Evolutionary conservation across 225 moss, liverwort and hornwort genomes (phyloP).

Genomic region (Asterella californica): DNA sequence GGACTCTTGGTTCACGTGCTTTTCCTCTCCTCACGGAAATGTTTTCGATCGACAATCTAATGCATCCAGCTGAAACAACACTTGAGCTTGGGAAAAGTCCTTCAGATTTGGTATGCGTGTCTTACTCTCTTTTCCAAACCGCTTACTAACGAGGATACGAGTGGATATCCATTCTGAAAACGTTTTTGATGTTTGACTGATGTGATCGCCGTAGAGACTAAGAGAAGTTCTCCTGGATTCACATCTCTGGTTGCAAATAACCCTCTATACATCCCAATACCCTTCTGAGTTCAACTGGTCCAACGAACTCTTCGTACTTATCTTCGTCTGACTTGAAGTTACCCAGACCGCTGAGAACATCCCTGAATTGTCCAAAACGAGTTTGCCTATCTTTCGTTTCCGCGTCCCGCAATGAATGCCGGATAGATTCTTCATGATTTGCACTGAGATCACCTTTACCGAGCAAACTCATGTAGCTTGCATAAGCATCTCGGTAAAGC

Average conservation of each 20-base stretch:
- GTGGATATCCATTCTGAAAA: neutral
- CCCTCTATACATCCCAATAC: neutral
- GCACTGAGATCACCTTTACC: conserved; percentile 22
- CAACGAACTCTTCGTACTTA: neutral
- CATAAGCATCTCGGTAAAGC: conserved; percentile 17
- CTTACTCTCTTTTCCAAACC: neutral
- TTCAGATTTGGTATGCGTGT: neutral
- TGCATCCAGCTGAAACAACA: neutral
- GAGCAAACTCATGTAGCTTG: conserved; percentile 1
- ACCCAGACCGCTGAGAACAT: neutral
- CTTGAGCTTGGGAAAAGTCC: neutral
- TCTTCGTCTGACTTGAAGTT: neutral
- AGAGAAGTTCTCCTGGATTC: conserved; percentile 11
- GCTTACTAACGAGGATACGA: neutral
- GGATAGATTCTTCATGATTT: neutral
- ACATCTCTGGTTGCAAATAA: neutral
- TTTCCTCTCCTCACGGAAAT: too few species aligned
- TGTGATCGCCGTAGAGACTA: neutral
- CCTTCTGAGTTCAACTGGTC: conserved; percentile 5
- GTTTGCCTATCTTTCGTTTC: conserved; percentile 8
- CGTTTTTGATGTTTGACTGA: neutral
- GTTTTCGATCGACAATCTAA: too few species aligned
- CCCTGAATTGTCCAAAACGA: conserved; percentile 18
- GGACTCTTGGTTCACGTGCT: too few species aligned
- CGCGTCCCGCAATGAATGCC: conserved; percentile 1